phyloP scores from a whole-genome alignment of 1,284 basidiomycete species.

The Cutaneotrichosporon cutaneum region DNA sequence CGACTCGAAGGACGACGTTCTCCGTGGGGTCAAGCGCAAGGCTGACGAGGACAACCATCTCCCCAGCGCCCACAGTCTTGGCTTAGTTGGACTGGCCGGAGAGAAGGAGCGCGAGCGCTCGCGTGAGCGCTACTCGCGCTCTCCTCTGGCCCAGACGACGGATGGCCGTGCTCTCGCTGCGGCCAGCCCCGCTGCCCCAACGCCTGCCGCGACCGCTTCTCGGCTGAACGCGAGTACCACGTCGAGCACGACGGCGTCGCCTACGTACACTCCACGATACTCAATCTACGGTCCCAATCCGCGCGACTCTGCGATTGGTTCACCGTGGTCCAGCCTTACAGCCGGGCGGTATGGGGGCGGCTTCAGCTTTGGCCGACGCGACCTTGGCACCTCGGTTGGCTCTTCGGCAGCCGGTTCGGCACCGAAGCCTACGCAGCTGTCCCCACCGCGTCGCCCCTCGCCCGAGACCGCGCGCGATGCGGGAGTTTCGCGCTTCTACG shows the following conservation, averaged over 20 bases:
- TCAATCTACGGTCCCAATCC: slow-evolving; percentile 47
- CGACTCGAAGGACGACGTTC: slow-evolving; percentile 27
- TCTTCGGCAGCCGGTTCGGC: slow-evolving; percentile 19
- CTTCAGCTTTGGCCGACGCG: slow-evolving; percentile 35
- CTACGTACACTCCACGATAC: slow-evolving; percentile 30
- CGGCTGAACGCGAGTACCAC: slow-evolving; percentile 6
- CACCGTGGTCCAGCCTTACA: slow-evolving; percentile 35
- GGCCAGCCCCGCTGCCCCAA: not conserved
- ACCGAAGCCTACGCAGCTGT: slow-evolving; percentile 21
- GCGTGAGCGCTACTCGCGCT: slow-evolving; percentile 39
- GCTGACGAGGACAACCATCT: slow-evolving; percentile 37
- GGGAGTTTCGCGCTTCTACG: slow-evolving; percentile 22
- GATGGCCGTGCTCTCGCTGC: slow-evolving; percentile 18
- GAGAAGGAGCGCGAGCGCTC: slow-evolving; percentile 35
- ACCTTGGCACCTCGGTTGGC: slow-evolving; percentile 16
- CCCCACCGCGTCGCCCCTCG: slow-evolving; percentile 33
- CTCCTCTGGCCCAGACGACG: slow-evolving; percentile 29
- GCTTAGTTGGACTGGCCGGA: slow-evolving; percentile 26
- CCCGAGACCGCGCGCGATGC: slow-evolving; percentile 33
- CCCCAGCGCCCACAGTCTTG: slow-evolving; percentile 32
- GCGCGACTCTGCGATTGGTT: slow-evolving; percentile 30
- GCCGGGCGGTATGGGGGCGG: slow-evolving; percentile 29
- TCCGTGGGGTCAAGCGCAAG: slow-evolving; percentile 47
- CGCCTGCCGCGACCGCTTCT: not conserved
- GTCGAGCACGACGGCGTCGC: slow-evolving; percentile 8